phyloP scores from a whole-genome alignment of 164 flowering plant species.

The Aristolochia contorta region DNA sequence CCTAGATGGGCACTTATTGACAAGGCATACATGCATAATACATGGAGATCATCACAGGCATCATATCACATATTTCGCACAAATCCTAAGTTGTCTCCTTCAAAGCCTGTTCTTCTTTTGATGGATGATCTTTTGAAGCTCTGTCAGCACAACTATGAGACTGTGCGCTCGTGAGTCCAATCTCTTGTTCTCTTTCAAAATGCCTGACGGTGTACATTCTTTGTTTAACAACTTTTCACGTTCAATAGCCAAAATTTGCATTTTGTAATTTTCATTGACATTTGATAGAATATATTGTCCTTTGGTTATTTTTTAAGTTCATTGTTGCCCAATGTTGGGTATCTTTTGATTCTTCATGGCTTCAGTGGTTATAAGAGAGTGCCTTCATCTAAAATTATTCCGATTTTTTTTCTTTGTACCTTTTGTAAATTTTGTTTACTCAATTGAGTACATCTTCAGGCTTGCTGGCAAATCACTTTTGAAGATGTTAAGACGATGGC shows the following conservation, averaged over 20 bases:
- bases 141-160: constrained; percentile 80
- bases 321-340: too few relatives aligned
- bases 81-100: constrained; percentile 45
- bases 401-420: too few relatives aligned
- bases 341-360: not conserved
- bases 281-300: too few relatives aligned
- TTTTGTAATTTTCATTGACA: too few relatives aligned
- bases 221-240: too few relatives aligned
- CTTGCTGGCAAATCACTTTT: constrained; percentile 84
- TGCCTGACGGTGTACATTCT: too few relatives aligned
- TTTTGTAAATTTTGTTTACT: not conserved
- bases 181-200: not conserved
- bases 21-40: constrained; percentile 90
- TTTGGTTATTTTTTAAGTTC: too few relatives aligned
- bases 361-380: not conserved
- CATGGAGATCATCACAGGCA: constrained; percentile 96
- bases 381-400: too few relatives aligned
- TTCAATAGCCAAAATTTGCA: too few relatives aligned
- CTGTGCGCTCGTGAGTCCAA: constrained; percentile 75
- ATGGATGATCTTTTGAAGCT: constrained; percentile 81
- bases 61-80: constrained; percentile 77
- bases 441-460: constrained; percentile 29
- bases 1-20: constrained; percentile 94
- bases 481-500: constrained; percentile 88
- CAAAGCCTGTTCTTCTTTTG: constrained; percentile 49